Conservation (phyloP, 441 rosid species). For the Brassica hybrid region DNA sequence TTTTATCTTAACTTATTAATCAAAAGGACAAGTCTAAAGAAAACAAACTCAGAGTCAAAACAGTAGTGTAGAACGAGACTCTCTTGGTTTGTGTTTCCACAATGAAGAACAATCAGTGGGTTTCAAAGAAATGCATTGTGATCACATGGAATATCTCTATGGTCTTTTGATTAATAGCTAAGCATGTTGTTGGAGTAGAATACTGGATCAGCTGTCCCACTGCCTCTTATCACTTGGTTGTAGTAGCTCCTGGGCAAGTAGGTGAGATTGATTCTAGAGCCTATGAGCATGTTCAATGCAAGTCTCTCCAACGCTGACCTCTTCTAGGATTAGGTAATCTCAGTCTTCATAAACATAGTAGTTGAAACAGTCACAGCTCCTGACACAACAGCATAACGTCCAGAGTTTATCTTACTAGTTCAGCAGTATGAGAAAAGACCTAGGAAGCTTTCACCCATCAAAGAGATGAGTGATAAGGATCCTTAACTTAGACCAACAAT, state of each 20-base stretch:
- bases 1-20: neutral
- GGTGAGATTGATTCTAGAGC: slow-evolving; percentile 28
- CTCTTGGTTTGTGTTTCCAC: slow-evolving; percentile 9
- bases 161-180: neutral
- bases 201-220: slow-evolving; percentile 1
- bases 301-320: neutral
- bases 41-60: neutral
- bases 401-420: slow-evolving; percentile 30
- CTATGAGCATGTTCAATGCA: slow-evolving; percentile 22
- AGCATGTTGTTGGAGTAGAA: neutral
- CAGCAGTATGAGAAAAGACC: slow-evolving; percentile 32
- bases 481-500: slow-evolving; percentile 23
- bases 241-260: slow-evolving; percentile 14
- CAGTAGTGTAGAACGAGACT: neutral
- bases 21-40: neutral
- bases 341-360: neutral
- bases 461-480: slow-evolving; percentile 5
- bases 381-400: neutral
- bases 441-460: neutral
- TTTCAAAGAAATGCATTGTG: slow-evolving; percentile 30
- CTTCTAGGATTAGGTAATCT: slow-evolving; percentile 27
- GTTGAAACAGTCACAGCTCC: slow-evolving; percentile 26
- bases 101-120: slow-evolving; percentile 15
- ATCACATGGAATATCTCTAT: slow-evolving; percentile 18
- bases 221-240: neutral